phyloP scores from a whole-genome alignment of 441 rosid species.

The Gossypium trilobum region DNA sequence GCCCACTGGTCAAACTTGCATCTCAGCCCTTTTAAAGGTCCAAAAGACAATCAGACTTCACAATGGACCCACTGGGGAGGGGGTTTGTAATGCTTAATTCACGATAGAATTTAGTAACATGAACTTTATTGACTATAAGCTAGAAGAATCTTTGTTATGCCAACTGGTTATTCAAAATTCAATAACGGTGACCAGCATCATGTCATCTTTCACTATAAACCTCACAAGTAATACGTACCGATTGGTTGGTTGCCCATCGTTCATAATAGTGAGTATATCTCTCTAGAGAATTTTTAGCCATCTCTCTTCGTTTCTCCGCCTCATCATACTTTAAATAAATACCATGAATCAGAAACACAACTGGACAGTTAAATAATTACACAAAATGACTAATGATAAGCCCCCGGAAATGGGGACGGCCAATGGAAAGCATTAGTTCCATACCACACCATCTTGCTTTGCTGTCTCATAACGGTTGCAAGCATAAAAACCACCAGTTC shows the following conservation, averaged over 20 bases:
- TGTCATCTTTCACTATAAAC: background rate
- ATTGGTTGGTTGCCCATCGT: conserved; percentile 76
- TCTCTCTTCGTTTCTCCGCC: conserved; percentile 63
- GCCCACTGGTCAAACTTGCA: background rate
- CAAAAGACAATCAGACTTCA: background rate
- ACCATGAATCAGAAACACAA: background rate
- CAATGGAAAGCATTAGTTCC: conserved; percentile 8
- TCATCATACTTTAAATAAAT: conserved; percentile 46
- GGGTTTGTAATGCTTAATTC: background rate
- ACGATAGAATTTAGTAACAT: background rate
- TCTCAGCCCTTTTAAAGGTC: background rate
- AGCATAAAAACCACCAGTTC: conserved; percentile 74
- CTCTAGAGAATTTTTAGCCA: conserved; percentile 74
- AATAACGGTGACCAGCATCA: background rate
- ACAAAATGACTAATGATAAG: background rate
- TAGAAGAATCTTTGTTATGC: background rate
- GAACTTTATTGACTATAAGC: background rate
- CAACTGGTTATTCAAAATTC: background rate
- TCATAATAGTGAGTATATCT: conserved; percentile 79
- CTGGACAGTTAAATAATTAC: background rate
- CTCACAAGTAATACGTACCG: conserved; percentile 29
- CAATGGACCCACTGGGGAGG: background rate
- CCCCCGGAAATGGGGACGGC: background rate
- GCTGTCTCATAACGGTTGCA: conserved; percentile 76
- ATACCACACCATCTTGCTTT: conserved; percentile 69